A percentile compares a stretch with the other conserved stretches of the same genome.
These are phyloP conservation scores for Melanopsichium pennsylvanicum DNA, from an alignment of 1,284 basidiomycete species.

Conservation along the genomic window DNA sequence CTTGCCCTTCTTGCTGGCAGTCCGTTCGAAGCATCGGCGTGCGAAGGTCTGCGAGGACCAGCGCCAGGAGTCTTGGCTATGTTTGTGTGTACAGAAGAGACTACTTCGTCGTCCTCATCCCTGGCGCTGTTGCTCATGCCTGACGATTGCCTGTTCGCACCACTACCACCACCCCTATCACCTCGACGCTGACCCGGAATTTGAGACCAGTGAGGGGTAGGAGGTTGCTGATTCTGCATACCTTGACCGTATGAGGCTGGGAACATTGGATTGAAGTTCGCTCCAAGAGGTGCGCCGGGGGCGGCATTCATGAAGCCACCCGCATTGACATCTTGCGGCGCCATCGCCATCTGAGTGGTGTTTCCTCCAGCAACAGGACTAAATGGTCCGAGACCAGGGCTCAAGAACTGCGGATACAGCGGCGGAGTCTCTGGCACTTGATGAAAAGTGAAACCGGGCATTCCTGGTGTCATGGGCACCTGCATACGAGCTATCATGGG, in stretches of 20 bases:
- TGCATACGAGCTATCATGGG: slow-evolving; percentile 37
- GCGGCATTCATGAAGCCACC: slow-evolving; percentile 38
- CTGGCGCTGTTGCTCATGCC: neutral
- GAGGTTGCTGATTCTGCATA: slow-evolving; percentile 23
- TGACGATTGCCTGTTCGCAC: slow-evolving; percentile 8
- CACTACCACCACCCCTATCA: too few relatives aligned
- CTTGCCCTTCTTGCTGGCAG: slow-evolving; percentile 14
- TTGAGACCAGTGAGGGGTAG: slow-evolving; percentile 59
- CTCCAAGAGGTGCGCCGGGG: slow-evolving; percentile 45
- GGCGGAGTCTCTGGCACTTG: slow-evolving; percentile 67
- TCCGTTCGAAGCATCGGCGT: neutral
- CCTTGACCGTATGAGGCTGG: neutral
- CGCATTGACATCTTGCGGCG: neutral
- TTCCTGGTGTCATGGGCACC: slow-evolving; percentile 66
- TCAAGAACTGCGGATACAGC: slow-evolving; percentile 65
- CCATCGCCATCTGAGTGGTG: slow-evolving; percentile 39
- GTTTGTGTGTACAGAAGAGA: slow-evolving; percentile 1
- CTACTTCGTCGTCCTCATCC: slow-evolving; percentile 18
- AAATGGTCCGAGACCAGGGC: slow-evolving; percentile 62
- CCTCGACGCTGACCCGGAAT: slow-evolving; percentile 20
- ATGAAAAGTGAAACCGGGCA: slow-evolving; percentile 67
- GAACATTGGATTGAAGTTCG: slow-evolving; percentile 55
- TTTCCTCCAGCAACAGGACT: slow-evolving; percentile 52
- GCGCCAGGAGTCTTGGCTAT: slow-evolving; percentile 47
- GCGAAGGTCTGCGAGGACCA: slow-evolving; percentile 27